These are phyloP conservation scores for Prototheca wickerhamii DNA, from an alignment of 163 green algal species.

Conservation along the genomic window DNA sequence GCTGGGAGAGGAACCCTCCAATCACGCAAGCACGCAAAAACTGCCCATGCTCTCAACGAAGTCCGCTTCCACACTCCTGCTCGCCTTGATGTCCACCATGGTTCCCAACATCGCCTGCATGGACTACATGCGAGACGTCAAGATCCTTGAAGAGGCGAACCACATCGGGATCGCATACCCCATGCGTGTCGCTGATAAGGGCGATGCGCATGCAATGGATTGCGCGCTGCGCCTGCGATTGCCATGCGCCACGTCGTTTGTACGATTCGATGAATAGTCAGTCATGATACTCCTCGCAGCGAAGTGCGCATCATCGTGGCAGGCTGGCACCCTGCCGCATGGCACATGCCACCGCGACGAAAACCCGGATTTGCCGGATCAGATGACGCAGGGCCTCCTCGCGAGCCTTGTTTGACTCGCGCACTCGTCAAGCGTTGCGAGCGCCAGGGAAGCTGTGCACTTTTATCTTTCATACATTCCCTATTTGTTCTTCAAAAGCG, in stretches of 20 bases:
- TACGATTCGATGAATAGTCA: neutral
- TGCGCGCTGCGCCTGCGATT: neutral
- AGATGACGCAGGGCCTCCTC: no score
- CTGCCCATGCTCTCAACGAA: neutral
- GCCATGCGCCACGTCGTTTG: neutral
- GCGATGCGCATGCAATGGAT: neutral
- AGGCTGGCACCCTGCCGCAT: no score
- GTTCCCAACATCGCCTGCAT: slow-evolving; percentile 15
- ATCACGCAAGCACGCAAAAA: neutral
- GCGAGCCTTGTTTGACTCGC: no score
- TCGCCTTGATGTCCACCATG: slow-evolving; percentile 7
- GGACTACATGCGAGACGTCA: neutral
- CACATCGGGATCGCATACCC: slow-evolving; percentile 7
- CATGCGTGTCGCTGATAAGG: slow-evolving; percentile 16
- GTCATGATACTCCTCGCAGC: no score
- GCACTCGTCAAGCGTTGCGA: no score
- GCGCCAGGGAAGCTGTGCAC: no score
- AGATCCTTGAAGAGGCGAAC: neutral
- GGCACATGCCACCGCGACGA: no score
- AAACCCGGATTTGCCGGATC: no score
- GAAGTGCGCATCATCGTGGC: no score
- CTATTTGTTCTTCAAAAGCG: no score
- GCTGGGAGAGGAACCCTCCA: neutral
- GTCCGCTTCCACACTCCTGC: neutral
- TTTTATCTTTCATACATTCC: no score